Evolutionary conservation across 164 flowering plant species (phyloP).

Genomic region (Echeveria elegans): DNA sequence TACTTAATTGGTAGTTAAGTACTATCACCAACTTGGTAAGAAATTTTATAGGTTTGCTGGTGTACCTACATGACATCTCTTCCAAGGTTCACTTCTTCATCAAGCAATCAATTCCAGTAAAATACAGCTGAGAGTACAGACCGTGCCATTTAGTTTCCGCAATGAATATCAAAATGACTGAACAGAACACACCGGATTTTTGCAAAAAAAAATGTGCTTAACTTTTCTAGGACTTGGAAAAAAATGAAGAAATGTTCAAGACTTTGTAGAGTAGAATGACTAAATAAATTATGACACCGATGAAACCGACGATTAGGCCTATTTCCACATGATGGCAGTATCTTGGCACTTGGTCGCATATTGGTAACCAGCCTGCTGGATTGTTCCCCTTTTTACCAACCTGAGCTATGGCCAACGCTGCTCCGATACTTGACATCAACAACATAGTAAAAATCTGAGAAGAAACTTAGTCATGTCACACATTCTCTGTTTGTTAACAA

Average conservation of each 20-base stretch:
- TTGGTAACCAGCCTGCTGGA: constrained; percentile 32
- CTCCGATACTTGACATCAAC: constrained; percentile 28
- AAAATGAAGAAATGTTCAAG: constrained; percentile 2
- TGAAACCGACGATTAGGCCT: constrained; percentile 21
- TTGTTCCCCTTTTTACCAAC: constrained; percentile 35
- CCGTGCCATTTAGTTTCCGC: not conserved
- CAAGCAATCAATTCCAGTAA: too few relatives aligned
- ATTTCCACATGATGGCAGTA: constrained; percentile 26
- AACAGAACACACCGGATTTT: too few relatives aligned
- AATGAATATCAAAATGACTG: too few relatives aligned
- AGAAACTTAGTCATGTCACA: not conserved
- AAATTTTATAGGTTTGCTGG: not conserved
- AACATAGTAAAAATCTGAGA: constrained; percentile 23
- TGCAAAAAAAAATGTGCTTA: not conserved
- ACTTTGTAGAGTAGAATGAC: constrained; percentile 16
- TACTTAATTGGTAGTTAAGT: too few relatives aligned
- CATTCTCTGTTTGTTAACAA: too few relatives aligned
- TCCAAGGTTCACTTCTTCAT: not conserved
- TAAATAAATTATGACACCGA: constrained; percentile 18
- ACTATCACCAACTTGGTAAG: too few relatives aligned
- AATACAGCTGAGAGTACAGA: not conserved
- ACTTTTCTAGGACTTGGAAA: constrained; percentile 1
- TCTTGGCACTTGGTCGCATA: constrained; percentile 27
- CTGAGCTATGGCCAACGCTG: constrained; percentile 30
- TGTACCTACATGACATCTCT: not conserved